Percentiles rank a stretch among this genome's conserved stretches.
These are phyloP conservation scores for Coemansia sp. DNA, from an alignment of 192 early-diverging fungal genomes.

Conservation along the genomic window DNA sequence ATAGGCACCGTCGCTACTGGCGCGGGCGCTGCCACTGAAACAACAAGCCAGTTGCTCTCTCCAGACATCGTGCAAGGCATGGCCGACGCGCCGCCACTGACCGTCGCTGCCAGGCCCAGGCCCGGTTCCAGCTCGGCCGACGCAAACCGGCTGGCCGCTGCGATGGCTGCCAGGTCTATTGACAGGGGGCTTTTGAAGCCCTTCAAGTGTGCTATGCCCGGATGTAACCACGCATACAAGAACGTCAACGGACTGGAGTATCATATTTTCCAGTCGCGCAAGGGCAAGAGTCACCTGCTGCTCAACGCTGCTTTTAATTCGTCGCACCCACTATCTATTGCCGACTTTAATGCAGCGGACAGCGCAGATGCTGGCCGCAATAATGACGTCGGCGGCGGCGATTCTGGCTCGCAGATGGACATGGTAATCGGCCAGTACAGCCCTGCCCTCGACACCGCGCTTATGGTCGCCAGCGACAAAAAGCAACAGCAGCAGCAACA, in stretches of 20 bases:
- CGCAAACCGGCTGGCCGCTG: not conserved
- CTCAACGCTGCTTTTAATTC: constrained; percentile 2
- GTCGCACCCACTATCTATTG: not conserved
- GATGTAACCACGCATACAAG: constrained; percentile 71
- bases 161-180: not conserved
- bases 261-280: constrained; percentile 64
- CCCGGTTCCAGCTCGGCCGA: not conserved
- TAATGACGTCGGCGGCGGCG: not conserved
- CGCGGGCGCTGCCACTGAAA: not conserved
- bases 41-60: not conserved
- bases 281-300: constrained; percentile 38
- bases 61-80: not conserved
- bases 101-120: not conserved
- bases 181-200: constrained; percentile 41
- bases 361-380: not conserved
- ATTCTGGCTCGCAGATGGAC: constrained; percentile 2
- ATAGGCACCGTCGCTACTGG: constrained; percentile 10
- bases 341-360: not conserved
- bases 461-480: not conserved
- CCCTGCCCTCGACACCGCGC: not conserved
- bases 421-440: not conserved
- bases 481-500: not conserved
- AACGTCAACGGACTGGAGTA: constrained; percentile 84
- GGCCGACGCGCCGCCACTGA: not conserved
- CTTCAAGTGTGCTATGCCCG: constrained; percentile 64